These are phyloP conservation scores for Graphiopsis chlorocephala DNA, from an alignment of 2,329 filamentous ascomycete genomes.

Conservation along the genomic window DNA sequence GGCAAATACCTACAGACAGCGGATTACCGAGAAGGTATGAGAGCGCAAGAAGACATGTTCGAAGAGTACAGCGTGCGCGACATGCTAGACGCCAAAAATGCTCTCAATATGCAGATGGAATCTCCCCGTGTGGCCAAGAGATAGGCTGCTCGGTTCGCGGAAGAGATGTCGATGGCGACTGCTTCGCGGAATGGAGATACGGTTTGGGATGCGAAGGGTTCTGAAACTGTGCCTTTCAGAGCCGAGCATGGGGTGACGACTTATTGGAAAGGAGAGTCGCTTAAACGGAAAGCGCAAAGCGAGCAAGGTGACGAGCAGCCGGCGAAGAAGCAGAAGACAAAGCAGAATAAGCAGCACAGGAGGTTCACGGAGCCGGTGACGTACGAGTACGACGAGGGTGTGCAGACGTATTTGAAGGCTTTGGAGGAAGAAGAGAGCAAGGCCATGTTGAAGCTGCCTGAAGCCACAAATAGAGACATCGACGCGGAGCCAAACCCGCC, in stretches of 20 bases:
- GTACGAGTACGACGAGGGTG: neutral
- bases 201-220: neutral
- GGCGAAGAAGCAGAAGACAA: slow-evolving; percentile 21
- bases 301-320: neutral
- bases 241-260: neutral
- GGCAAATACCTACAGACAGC: neutral
- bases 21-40: neutral
- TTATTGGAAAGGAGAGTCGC: neutral
- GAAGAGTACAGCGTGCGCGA: neutral
- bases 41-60: neutral
- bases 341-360: slow-evolving; percentile 16
- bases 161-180: neutral
- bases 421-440: neutral
- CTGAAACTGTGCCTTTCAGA: neutral
- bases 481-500: neutral
- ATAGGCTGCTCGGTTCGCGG: neutral
- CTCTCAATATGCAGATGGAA: neutral
- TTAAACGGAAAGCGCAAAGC: neutral
- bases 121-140: neutral
- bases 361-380: slow-evolving; percentile 1
- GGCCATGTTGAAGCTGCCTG: neutral
- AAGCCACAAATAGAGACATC: neutral
- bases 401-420: neutral
- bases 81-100: neutral
- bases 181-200: neutral